phyloP scores from a whole-genome alignment of 805 yeast genomes.

The Wickerhamomyces chaumierensis region DNA sequence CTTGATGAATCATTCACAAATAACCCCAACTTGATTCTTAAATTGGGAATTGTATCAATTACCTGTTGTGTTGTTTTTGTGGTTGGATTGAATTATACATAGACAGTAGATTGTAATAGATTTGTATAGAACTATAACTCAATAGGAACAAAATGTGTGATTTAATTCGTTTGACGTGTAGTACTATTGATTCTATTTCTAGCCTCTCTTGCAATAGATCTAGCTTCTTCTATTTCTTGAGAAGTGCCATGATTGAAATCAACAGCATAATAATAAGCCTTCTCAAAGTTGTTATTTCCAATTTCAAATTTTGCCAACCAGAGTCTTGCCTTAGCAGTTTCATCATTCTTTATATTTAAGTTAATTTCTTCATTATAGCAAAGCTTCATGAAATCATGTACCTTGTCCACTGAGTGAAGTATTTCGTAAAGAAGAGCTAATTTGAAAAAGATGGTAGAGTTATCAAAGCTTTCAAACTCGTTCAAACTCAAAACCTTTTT shows the following conservation, averaged over 20 bases:
- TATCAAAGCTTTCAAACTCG: conserved; percentile 35
- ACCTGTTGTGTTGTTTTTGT: too few species aligned
- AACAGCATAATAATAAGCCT: conserved; percentile 64
- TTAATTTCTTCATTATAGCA: conserved; percentile 49
- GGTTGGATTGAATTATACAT: too few species aligned
- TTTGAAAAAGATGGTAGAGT: conserved; percentile 45
- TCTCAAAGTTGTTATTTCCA: conserved; percentile 42
- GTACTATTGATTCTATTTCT: conserved; percentile 36
- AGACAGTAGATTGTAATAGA: too few species aligned
- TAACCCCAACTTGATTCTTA: too few species aligned
- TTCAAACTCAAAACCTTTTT: conserved; percentile 58
- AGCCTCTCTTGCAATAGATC: conserved; percentile 73
- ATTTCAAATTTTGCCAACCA: conserved; percentile 76
- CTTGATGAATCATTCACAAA: too few species aligned
- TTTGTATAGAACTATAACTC: too few species aligned
- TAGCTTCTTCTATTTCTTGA: conserved; percentile 81
- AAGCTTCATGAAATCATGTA: conserved; percentile 25
- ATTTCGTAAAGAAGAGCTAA: conserved; percentile 60
- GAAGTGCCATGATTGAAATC: conserved; percentile 66
- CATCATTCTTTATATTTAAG: conserved; percentile 55
- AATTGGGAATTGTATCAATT: too few species aligned
- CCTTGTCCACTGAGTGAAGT: conserved; percentile 28
- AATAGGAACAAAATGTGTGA: too few species aligned
- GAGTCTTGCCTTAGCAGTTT: conserved; percentile 66
- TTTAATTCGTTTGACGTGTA: background rate